Percentiles rank a stretch among this genome's conserved stretches.
Evolutionary conservation across 148 eudicot genomes (phyloP).

Genomic region (Spergularia bocconei): DNA sequence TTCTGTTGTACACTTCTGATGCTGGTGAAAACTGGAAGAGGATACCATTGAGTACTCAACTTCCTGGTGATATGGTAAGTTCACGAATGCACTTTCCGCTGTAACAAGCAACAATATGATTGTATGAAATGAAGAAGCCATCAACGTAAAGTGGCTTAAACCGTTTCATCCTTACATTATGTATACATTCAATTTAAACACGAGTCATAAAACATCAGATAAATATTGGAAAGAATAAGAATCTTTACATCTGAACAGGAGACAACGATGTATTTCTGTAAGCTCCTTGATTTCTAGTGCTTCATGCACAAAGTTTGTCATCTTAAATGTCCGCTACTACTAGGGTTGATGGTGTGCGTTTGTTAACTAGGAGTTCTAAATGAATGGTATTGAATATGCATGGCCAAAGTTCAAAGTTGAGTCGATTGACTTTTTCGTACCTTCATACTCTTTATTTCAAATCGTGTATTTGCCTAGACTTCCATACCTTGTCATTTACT

Average conservation of each 20-base stretch:
- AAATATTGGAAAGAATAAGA: too few relatives aligned
- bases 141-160: background rate
- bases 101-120: background rate
- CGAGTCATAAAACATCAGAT: too few relatives aligned
- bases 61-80: conserved; percentile 93
- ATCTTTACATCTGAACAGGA: too few relatives aligned
- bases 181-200: too few relatives aligned
- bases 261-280: too few relatives aligned
- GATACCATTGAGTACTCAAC: conserved; percentile 85
- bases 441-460: background rate
- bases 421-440: background rate
- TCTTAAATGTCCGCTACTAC: too few relatives aligned
- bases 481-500: conserved; percentile 5
- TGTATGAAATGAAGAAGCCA: background rate
- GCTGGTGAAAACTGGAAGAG: conserved; percentile 90
- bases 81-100: background rate
- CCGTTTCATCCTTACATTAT: too few relatives aligned
- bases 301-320: too few relatives aligned
- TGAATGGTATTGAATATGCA: background rate
- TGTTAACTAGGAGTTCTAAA: too few relatives aligned
- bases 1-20: conserved; percentile 78
- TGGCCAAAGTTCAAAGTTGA: background rate
- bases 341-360: too few relatives aligned
- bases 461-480: background rate
- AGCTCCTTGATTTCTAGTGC: too few relatives aligned